Evolutionary conservation across 2,329 filamentous ascomycete species (phyloP), one percentile per base, ranked within the genome.

Genomic region (Aureobasidium sp.): DNA sequence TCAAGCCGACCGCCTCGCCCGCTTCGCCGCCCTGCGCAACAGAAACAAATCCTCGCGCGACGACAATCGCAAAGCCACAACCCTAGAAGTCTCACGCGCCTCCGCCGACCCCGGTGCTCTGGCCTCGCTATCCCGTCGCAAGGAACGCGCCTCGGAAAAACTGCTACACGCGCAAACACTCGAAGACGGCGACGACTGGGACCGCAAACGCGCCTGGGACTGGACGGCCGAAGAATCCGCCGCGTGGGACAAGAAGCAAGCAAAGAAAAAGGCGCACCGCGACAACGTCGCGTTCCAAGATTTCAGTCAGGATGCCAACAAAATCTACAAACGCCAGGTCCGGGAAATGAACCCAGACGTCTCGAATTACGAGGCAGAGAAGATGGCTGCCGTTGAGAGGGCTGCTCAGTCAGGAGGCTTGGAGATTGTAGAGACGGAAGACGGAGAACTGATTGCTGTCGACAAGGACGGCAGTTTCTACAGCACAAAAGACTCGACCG

Each of bases 191-290:
- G 91, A 90, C 61, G 94, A 97, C 74, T 99, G 97, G 71, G 94
- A 99, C 80, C 89, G 94, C 67, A 97, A 97, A 77, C 87, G 94
- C 44, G 94, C 94, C 1, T 99, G 94, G 94, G 94, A 97, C 78
- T 99, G 94, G 90, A 99, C 94, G 0, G 80, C 93, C 7, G 94
- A 99, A 66, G 94, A 99, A 77, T 89, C 86, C 68, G 94, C 97
- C 77, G 85, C 84, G 67, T 99, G 94, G 94, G 94, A 99, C 75
- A 88, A 87, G 77, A 87, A 92, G 36, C 79, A 95, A 74, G 89
- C 88, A 70, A 96, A 96, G 82, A 95, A 91, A 78, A 84, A 85
- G 63, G 84, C 84, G 20, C 88, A 89, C 70, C 83, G 89, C 65
- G 90, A 96, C 73, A 87, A 93, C 74, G 90, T 91, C 63, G 89